phyloP scores from a whole-genome alignment of 345 rosid species.

The Boechera divaricarpa region DNA sequence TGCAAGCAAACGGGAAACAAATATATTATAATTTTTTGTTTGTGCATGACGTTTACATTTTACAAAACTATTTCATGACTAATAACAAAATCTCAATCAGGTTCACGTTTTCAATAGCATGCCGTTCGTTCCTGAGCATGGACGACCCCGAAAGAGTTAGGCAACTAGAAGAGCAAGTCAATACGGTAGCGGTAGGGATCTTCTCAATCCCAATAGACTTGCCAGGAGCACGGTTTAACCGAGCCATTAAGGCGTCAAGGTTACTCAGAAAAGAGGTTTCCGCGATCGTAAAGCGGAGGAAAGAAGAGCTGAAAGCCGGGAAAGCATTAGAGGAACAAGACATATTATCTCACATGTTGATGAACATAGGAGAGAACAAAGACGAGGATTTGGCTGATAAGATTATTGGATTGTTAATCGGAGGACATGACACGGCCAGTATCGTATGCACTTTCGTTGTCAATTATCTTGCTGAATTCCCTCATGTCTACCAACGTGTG shows the following conservation, averaged over 20 bases:
- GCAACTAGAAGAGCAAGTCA: conserved; percentile 31
- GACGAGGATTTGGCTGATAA: conserved; percentile 44
- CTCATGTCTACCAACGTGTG: conserved; percentile 45
- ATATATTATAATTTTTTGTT: too few species aligned
- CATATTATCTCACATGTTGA: conserved; percentile 41
- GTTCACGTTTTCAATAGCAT: conserved; percentile 50
- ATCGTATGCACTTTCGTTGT: conserved; percentile 45
- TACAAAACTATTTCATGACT: not conserved
- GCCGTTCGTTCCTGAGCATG: conserved; percentile 49
- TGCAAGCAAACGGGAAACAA: not conserved
- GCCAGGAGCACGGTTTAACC: conserved; percentile 44
- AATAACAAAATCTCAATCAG: not conserved
- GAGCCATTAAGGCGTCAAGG: conserved; percentile 40
- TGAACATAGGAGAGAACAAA: conserved; percentile 27
- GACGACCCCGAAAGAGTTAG: conserved; percentile 34
- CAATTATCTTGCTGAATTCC: conserved; percentile 46
- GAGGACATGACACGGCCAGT: conserved; percentile 51
- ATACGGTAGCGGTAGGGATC: conserved; percentile 28
- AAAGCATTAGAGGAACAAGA: conserved; percentile 34
- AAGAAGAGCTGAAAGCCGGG: conserved; percentile 24
- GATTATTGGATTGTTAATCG: conserved; percentile 44
- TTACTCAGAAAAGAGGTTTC: conserved; percentile 37
- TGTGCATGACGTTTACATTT: not conserved
- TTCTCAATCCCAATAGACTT: conserved; percentile 43
- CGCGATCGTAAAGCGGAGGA: conserved; percentile 29